Evolutionary conservation across 768 basidiomycete species (phyloP).

Genomic region (Heimioporus sp.): DNA sequence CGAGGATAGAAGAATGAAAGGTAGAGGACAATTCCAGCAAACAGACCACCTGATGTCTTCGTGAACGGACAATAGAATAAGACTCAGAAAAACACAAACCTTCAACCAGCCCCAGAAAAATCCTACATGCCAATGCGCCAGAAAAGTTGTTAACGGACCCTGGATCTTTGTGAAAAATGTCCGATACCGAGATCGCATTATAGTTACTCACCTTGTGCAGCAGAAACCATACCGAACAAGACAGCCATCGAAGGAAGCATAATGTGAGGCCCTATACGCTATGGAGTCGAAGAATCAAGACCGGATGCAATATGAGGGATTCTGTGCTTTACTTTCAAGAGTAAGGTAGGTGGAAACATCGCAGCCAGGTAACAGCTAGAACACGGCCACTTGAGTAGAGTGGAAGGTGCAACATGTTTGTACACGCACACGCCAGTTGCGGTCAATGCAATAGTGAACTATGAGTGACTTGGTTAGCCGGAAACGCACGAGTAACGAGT

Average conservation of each 20-base stretch:
- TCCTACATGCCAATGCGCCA: slow-evolving; percentile 51
- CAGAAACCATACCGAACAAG: slow-evolving; percentile 61
- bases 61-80: not conserved
- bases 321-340: slow-evolving; percentile 43
- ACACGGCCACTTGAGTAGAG: not conserved
- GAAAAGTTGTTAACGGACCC: slow-evolving; percentile 47
- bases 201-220: slow-evolving; percentile 49
- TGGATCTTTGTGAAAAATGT: not conserved
- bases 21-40: slow-evolving; percentile 56
- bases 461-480: not conserved
- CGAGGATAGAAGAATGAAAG: slow-evolving; percentile 49
- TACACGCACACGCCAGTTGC: slow-evolving; percentile 22
- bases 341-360: slow-evolving; percentile 58
- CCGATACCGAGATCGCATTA: not conserved
- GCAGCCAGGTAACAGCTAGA: slow-evolving; percentile 48
- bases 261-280: slow-evolving; percentile 49
- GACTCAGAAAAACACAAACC: slow-evolving; percentile 33
- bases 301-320: not conserved
- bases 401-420: not conserved
- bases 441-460: slow-evolving; percentile 36
- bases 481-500: no score
- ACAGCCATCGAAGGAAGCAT: slow-evolving; percentile 59
- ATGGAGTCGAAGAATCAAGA: not conserved
- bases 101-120: slow-evolving; percentile 55
- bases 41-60: slow-evolving; percentile 46